Conservation (phyloP, 352 stramenopile genomes). For the Pythium graminicola region DNA sequence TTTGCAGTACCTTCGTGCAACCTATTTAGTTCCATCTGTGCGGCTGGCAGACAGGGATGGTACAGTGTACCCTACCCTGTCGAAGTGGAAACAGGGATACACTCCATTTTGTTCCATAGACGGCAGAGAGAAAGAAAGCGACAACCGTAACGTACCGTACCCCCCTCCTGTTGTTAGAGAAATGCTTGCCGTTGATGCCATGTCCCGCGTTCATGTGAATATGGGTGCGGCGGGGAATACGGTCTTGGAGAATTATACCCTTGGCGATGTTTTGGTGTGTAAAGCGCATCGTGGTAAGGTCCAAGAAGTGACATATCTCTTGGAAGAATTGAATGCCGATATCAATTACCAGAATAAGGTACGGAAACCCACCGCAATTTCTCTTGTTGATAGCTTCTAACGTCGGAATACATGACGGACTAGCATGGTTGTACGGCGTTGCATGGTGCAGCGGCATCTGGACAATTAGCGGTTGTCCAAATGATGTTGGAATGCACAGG, state of each 20-base stretch:
- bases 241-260: conserved; percentile 67
- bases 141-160: background rate
- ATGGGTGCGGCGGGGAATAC: conserved; percentile 40
- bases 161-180: no score
- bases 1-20: conserved; percentile 24
- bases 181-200: conserved; percentile 24
- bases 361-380: background rate
- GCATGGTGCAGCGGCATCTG: conserved; percentile 65
- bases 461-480: conserved; percentile 76
- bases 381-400: no score
- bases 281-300: conserved; percentile 82
- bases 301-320: conserved; percentile 65
- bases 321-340: conserved; percentile 69
- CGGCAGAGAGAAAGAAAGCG: conserved; percentile 2
- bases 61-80: no score
- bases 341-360: conserved; percentile 86
- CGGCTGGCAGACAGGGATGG: conserved; percentile 16
- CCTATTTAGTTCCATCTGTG: conserved; percentile 2
- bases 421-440: conserved; percentile 80
- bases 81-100: no score
- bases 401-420: no score
- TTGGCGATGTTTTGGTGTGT: conserved; percentile 82
- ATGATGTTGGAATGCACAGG: conserved; percentile 58
- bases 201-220: conserved; percentile 66
- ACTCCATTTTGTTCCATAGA: no score